A percentile compares a stretch with the other conserved stretches of the same genome.
These are phyloP conservation scores for Bipolaris victoriae DNA, from an alignment of 2,329 filamentous ascomycete species.

Conservation along the genomic window DNA sequence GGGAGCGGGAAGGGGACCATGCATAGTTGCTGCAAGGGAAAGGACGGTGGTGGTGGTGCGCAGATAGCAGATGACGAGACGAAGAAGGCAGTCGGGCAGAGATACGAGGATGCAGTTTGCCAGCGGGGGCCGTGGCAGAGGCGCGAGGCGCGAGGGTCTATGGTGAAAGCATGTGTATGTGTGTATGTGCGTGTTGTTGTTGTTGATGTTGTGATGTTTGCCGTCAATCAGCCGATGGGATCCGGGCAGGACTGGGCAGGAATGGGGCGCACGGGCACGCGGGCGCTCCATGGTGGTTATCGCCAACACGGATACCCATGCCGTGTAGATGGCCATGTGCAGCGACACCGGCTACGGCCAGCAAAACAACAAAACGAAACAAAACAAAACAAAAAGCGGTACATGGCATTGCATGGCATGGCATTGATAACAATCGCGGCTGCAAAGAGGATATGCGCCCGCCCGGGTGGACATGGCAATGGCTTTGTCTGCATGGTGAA, in stretches of 20 bases:
- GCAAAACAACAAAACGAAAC: no score
- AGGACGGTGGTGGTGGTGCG: conserved; percentile 19
- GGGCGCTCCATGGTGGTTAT: neutral
- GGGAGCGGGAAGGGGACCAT: conserved; percentile 19
- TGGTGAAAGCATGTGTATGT: conserved; percentile 17
- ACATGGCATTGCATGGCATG: no score
- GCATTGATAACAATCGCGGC: no score
- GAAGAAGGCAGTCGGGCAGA: conserved; percentile 6
- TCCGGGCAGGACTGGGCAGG: neutral
- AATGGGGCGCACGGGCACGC: neutral
- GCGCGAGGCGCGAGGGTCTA: conserved; percentile 6
- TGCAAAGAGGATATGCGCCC: no score
- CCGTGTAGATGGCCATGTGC: neutral
- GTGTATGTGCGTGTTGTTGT: conserved; percentile 13
- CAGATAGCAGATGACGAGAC: conserved; percentile 13
- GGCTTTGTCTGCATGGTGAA: neutral
- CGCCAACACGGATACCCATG: neutral
- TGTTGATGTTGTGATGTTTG: neutral
- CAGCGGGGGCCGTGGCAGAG: conserved; percentile 1
- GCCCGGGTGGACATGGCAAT: no score
- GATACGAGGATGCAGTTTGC: neutral
- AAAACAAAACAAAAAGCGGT: neutral
- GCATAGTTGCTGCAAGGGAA: conserved; percentile 22
- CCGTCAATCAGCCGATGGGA: neutral
- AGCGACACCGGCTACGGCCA: neutral